Evolutionary conservation across 257 asterid species (phyloP).

Genomic region (Rehmannia glutinosa): DNA sequence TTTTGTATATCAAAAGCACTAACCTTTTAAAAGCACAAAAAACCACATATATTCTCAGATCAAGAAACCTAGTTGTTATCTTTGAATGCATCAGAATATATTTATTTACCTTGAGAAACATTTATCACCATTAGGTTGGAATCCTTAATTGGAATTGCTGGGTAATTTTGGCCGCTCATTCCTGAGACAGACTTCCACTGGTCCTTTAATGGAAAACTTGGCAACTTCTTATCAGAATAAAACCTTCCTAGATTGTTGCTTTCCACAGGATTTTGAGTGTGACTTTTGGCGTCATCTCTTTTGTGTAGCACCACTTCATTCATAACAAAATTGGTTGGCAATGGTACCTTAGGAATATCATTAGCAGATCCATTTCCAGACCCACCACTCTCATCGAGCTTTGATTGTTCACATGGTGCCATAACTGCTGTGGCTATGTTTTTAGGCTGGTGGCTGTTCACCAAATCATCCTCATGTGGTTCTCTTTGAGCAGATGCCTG

Average conservation of each 20-base stretch:
- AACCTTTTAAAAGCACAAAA: constrained; percentile 11
- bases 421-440: constrained; percentile 37
- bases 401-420: constrained; percentile 43
- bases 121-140: constrained; percentile 35
- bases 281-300: constrained; percentile 44
- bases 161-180: constrained; percentile 47
- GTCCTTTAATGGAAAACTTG: constrained; percentile 49
- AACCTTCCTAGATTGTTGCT: constrained; percentile 38
- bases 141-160: constrained; percentile 41
- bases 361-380: constrained; percentile 42
- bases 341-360: constrained; percentile 37
- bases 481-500: constrained; percentile 49
- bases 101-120: constrained; percentile 42
- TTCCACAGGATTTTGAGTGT: constrained; percentile 41
- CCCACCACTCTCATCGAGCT: constrained; percentile 43
- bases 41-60: constrained; percentile 8
- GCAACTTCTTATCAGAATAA: constrained; percentile 40
- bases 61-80: not conserved
- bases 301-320: constrained; percentile 42
- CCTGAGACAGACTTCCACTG: constrained; percentile 80
- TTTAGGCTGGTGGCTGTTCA: constrained; percentile 39
- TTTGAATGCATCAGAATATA: not conserved
- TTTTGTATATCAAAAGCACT: not conserved
- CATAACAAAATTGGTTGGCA: constrained; percentile 34
- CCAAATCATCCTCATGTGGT: constrained; percentile 43